phyloP scores from a whole-genome alignment of 495 filamentous ascomycete species.

The Xylaria grammica region DNA sequence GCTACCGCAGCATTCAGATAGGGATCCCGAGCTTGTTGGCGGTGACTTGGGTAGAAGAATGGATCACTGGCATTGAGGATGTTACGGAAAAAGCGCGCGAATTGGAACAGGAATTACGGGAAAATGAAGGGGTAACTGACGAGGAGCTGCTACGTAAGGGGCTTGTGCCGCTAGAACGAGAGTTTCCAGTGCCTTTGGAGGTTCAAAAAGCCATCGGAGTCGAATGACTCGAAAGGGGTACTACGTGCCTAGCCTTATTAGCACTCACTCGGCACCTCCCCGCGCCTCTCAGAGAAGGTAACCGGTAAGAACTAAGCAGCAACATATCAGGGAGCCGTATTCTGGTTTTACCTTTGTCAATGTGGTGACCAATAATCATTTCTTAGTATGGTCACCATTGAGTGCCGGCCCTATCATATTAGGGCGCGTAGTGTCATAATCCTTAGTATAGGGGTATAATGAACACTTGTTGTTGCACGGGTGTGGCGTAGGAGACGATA shows the following conservation, averaged over 20 bases:
- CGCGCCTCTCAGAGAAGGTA: too few relatives aligned
- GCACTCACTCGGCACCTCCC: neutral
- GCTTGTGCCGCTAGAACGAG: neutral
- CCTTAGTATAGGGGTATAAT: too few relatives aligned
- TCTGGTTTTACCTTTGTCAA: too few relatives aligned
- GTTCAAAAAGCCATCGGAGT: neutral
- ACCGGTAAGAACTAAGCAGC: too few relatives aligned
- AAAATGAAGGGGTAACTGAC: slow-evolving; percentile 35
- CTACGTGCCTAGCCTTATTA: neutral
- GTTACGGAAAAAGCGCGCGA: slow-evolving; percentile 58
- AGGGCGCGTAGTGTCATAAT: too few relatives aligned
- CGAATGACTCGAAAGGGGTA: neutral
- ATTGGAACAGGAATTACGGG: slow-evolving; percentile 52
- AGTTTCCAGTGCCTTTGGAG: neutral
- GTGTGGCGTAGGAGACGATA: too few relatives aligned
- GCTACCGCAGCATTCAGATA: slow-evolving; percentile 64
- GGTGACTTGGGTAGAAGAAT: slow-evolving; percentile 53
- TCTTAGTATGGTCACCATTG: too few relatives aligned
- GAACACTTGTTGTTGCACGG: too few relatives aligned
- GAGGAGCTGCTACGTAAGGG: slow-evolving; percentile 26
- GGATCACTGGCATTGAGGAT: slow-evolving; percentile 62
- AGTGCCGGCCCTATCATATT: too few relatives aligned
- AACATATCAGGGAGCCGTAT: too few relatives aligned
- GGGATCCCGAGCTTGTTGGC: slow-evolving; percentile 54
- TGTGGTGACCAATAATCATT: too few relatives aligned